A percentile compares a stretch with the other conserved stretches of the same genome.
These are phyloP conservation scores for Cryoendolithus antarcticus DNA, from an alignment of 2,329 filamentous ascomycete species.

Conservation along the genomic window DNA sequence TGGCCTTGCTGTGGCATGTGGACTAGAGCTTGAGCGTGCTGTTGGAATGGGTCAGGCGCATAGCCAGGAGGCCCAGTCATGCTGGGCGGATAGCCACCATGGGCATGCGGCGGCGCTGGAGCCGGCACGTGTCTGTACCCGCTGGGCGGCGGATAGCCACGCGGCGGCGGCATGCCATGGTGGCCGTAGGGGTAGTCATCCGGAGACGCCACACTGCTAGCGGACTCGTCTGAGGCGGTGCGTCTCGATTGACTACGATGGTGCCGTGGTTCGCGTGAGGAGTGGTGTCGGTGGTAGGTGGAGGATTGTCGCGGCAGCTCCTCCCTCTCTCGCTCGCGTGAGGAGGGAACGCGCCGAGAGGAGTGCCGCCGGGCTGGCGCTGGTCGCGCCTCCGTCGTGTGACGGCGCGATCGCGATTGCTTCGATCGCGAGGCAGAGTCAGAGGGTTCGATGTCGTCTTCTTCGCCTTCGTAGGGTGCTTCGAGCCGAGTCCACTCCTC, in stretches of 20 bases:
- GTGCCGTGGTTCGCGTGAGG: no score
- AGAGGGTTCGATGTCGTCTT: conserved; percentile 34
- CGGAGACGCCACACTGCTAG: conserved; percentile 30
- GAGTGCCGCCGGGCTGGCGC: conserved; percentile 26
- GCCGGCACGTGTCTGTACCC: conserved; percentile 17
- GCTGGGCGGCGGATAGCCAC: conserved; percentile 17
- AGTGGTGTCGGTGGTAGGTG: conserved; percentile 4
- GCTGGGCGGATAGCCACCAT: conserved; percentile 23
- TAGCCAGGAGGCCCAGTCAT: conserved; percentile 16
- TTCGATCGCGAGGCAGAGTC: conserved; percentile 37
- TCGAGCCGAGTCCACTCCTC: conserved; percentile 18
- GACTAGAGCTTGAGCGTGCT: conserved; percentile 17
- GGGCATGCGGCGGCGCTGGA: conserved; percentile 14
- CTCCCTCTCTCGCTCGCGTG: conserved; percentile 4
- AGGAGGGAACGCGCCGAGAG: conserved; percentile 20
- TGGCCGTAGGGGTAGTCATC: conserved; percentile 33
- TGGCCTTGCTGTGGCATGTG: conserved; percentile 15
- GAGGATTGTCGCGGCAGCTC: conserved; percentile 14
- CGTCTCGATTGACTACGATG: conserved; percentile 11
- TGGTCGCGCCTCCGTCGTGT: conserved; percentile 23
- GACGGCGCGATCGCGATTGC: conserved; percentile 17
- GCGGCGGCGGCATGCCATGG: conserved; percentile 21
- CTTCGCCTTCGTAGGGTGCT: conserved; percentile 15
- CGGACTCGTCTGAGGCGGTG: conserved; percentile 14
- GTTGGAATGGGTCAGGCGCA: conserved; percentile 14